These are phyloP conservation scores for Hirsutella rhossiliensis DNA, from an alignment of 2,329 filamentous ascomycete species.

Conservation along the genomic window DNA sequence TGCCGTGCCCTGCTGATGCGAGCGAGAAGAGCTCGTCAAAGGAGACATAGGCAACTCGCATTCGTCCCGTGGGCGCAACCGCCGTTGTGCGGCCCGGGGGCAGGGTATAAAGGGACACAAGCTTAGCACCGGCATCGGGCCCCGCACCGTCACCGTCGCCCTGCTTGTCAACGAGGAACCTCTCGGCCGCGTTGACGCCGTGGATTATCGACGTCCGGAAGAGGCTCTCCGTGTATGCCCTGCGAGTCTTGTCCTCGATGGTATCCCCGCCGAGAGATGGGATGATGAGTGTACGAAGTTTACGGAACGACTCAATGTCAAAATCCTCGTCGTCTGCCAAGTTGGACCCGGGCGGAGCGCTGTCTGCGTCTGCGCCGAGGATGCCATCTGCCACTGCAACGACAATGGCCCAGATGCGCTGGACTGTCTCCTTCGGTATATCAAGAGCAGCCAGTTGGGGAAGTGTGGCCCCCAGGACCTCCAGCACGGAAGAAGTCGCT, in stretches of 20 bases:
- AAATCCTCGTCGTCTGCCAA: conserved; percentile 64
- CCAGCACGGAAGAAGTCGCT: conserved; percentile 59
- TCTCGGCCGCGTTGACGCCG: conserved; percentile 41
- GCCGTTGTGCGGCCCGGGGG: conserved; percentile 64
- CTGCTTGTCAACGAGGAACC: conserved; percentile 35
- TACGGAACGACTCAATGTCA: conserved; percentile 63
- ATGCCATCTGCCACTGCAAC: conserved; percentile 57
- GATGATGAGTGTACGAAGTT: conserved; percentile 60
- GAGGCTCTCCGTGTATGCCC: conserved; percentile 60
- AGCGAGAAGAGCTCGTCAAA: conserved; percentile 68
- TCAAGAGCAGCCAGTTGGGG: conserved; percentile 41
- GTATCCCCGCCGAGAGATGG: conserved; percentile 54
- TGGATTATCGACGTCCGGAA: conserved; percentile 80
- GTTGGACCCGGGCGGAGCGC: conserved; percentile 29
- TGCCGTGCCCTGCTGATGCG: conserved; percentile 29
- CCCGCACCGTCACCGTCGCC: conserved; percentile 17
- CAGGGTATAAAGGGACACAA: conserved; percentile 47
- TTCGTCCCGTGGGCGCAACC: conserved; percentile 50
- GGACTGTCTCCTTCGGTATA: conserved; percentile 31
- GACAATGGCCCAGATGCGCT: conserved; percentile 59
- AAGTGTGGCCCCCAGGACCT: conserved; percentile 55
- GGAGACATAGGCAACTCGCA: conserved; percentile 67
- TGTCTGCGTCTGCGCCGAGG: conserved; percentile 48
- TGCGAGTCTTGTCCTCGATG: conserved; percentile 56
- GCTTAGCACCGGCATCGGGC: conserved; percentile 20